Conservation (phyloP, 2,329 filamentous ascomycete species). For the Alternaria sp. region DNA sequence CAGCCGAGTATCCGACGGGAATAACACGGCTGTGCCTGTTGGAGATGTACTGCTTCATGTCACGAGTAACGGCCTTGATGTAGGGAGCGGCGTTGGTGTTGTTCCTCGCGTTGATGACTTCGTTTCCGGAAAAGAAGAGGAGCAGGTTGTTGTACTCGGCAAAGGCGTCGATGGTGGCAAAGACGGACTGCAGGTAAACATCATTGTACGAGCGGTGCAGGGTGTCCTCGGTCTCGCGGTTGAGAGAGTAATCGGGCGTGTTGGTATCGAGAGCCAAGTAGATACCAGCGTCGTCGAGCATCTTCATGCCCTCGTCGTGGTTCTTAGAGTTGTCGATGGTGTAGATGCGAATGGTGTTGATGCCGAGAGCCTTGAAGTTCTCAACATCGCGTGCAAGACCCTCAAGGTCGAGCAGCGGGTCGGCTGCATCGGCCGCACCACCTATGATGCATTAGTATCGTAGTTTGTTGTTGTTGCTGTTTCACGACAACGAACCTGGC, state of each 20-base stretch:
- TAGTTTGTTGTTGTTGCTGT: constrained; percentile 52
- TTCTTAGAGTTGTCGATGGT: constrained; percentile 84
- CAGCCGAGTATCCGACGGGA: constrained; percentile 82
- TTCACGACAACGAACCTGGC: constrained; percentile 57
- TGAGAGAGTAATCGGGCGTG: constrained; percentile 85
- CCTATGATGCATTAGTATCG: constrained; percentile 37
- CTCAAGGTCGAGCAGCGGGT: constrained; percentile 76
- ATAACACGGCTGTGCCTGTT: constrained; percentile 72
- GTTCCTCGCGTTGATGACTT: constrained; percentile 73
- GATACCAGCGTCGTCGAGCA: constrained; percentile 83
- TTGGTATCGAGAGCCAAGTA: constrained; percentile 93
- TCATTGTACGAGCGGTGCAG: constrained; percentile 77
- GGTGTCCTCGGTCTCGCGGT: constrained; percentile 71
- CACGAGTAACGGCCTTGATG: constrained; percentile 75
- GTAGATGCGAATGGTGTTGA: constrained; percentile 94
- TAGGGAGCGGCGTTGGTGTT: constrained; percentile 75
- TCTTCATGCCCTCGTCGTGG: constrained; percentile 86
- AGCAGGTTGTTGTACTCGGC: constrained; percentile 84
- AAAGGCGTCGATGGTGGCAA: constrained; percentile 81
- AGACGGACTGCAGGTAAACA: constrained; percentile 83
- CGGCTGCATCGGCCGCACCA: constrained; percentile 58
- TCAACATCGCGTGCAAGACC: constrained; percentile 79
- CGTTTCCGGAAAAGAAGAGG: constrained; percentile 82
- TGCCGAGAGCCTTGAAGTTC: constrained; percentile 82
- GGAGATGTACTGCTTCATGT: constrained; percentile 81